Evolutionary conservation across 2,329 filamentous ascomycete species (phyloP), one percentile per base, ranked within the genome.

Genomic region (Cadophora luteo-olivacea): DNA sequence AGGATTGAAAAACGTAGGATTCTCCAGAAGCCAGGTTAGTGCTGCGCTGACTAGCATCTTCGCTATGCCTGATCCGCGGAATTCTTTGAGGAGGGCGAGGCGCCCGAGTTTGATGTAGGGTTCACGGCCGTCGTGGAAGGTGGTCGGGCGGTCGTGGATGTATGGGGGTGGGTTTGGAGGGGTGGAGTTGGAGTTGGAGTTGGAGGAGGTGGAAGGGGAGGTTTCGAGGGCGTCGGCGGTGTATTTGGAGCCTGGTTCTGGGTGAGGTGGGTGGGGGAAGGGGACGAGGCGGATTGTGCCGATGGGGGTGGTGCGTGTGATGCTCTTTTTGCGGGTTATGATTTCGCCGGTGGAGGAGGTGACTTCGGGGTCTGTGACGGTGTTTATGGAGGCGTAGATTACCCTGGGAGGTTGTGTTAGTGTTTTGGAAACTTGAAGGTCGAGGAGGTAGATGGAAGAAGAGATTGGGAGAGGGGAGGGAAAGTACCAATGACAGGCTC

Each of bases 61-160:
- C 0, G 87, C 89, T 38, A 97, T 82, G 12, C 88, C 87, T 69
- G 85, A 84, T 0, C 89, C 87, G 36, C 93, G 87, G 77, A 88
- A 92, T 32, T 86, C 83, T 9, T 84, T 81, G 16, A 92, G 73
- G 0, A 96, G 90, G 0, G 93, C 92, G 33, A 97, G 83, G 0
- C 93, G 87, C 5, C 93, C 93, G 1, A 97, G 81, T 80, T 95
- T 97, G 71, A 97, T 83, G 79, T 95, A 97, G 0, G 92, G 89
- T 75, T 97, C 93, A 48, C 82, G 77, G 7, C 85, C 86, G 75
- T 91, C 84, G 77, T 87, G 85, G 72, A 84, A 81, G 61, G 80
- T 84, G 51, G 85, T 88, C 55, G 79, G 70, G 57, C 61, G 72
- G 67, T 73, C 75, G 48, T 62, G 63, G 54, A 72, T 72, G 36